phyloP scores from a whole-genome alignment of 345 rosid species.

The Eucalyptus regnans region DNA sequence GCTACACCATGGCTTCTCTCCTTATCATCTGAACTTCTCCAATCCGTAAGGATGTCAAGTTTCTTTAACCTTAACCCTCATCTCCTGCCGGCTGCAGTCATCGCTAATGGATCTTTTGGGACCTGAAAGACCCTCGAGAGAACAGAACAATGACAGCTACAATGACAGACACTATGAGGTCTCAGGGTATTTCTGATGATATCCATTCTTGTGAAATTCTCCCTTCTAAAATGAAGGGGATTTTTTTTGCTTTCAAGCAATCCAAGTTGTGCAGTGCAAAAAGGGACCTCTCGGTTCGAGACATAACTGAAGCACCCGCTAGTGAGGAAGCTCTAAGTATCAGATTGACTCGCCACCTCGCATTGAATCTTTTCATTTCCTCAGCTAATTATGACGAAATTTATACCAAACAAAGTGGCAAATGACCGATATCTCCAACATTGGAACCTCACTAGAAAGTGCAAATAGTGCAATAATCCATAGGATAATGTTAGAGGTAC shows the following conservation, averaged over 20 bases:
- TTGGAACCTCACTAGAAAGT: background rate
- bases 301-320: background rate
- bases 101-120: background rate
- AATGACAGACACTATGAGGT: background rate
- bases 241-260: background rate
- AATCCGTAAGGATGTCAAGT: background rate
- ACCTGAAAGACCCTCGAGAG: background rate
- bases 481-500: background rate
- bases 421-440: background rate
- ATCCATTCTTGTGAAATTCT: background rate
- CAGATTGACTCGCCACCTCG: background rate
- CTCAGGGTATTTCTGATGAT: background rate
- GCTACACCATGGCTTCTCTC: background rate
- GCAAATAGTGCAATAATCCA: background rate
- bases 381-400: background rate
- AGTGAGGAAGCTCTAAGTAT: background rate
- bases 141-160: background rate
- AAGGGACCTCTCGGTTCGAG: background rate
- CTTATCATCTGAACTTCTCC: background rate
- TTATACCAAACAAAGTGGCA: background rate
- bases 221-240: background rate
- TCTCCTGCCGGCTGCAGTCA: background rate
- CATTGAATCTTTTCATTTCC: background rate
- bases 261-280: background rate
- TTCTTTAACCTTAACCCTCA: background rate